Conservation (phyloP, 2,329 filamentous ascomycete species). For the Fusarium siculi region DNA sequence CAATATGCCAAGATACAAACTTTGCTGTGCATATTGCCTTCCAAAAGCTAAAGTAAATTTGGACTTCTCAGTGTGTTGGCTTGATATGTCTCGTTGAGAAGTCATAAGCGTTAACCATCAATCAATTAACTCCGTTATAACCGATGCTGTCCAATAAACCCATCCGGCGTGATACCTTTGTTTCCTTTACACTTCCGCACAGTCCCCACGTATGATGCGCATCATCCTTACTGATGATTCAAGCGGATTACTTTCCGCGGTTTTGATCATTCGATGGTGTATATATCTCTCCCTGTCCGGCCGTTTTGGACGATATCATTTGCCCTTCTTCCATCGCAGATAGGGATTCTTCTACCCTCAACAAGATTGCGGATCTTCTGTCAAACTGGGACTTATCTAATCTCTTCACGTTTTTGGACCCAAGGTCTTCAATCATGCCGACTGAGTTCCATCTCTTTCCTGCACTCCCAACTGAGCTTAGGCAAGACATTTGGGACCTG, state of each 20-base stretch:
- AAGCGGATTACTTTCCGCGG: fast-evolving
- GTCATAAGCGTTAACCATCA: too few species aligned
- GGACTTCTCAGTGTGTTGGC: too few species aligned
- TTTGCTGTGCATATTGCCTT: too few species aligned
- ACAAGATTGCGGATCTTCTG: neutral
- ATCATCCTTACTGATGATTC: neutral
- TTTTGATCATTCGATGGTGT: neutral
- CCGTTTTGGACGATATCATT: fast-evolving
- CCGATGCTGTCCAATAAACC: neutral
- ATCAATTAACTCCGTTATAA: too few species aligned
- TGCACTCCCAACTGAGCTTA: neutral
- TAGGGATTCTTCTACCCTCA: fast-evolving
- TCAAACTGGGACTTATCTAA: fast-evolving
- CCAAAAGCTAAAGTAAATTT: too few species aligned
- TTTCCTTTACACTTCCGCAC: neutral
- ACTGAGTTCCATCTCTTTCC: neutral
- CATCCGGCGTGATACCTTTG: fast-evolving
- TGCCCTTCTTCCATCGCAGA: fast-evolving
- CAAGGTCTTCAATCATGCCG: neutral
- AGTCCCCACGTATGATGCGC: fast-evolving
- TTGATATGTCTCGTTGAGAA: too few species aligned
- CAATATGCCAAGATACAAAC: too few species aligned
- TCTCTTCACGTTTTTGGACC: neutral
- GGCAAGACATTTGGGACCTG: neutral
- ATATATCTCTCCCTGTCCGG: neutral